Conservation (phyloP, 108 stramenopile species). For the Skeletonema potamos region DNA sequence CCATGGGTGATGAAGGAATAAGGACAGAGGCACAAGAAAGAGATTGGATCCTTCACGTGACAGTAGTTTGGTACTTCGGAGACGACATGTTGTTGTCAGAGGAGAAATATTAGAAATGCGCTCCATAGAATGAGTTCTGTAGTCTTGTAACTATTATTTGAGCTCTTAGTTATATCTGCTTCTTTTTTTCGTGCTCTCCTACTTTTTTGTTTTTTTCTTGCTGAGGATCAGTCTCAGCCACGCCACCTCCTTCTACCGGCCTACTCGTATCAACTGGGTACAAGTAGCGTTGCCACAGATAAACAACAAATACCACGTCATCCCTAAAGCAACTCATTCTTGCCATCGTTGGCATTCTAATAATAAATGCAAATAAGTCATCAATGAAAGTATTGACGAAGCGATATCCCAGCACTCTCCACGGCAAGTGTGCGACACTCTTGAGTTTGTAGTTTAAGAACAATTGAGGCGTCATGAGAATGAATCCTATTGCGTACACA, state of each 20-base stretch:
- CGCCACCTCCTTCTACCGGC: conserved; percentile 63
- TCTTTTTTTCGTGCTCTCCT: not conserved
- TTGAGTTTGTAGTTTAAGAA: conserved; percentile 90
- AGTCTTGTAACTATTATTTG: not conserved
- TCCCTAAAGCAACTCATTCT: conserved; percentile 93
- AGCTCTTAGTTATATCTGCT: not conserved
- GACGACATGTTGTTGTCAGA: not conserved
- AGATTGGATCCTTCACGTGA: not conserved
- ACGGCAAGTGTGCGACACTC: conserved; percentile 87
- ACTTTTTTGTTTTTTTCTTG: not conserved
- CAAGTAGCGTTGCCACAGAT: conserved; percentile 94
- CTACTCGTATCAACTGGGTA: conserved; percentile 88
- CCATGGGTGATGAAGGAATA: not conserved
- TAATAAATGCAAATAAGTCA: conserved; percentile 95
- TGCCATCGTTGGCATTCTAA: conserved; percentile 97
- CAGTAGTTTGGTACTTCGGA: not conserved
- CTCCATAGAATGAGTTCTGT: not conserved
- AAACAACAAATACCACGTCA: conserved; percentile 94
- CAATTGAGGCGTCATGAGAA: conserved; percentile 90
- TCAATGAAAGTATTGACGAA: conserved; percentile 95
- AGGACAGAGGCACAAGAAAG: not conserved
- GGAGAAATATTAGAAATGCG: not conserved
- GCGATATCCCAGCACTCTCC: conserved; percentile 88
- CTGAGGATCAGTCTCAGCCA: not conserved
- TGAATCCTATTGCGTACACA: conserved; percentile 86